A percentile compares a stretch with the other conserved stretches of the same genome.
phyloP scores from a whole-genome alignment of 2,329 filamentous ascomycete species.

The Neobulgaria alba region DNA sequence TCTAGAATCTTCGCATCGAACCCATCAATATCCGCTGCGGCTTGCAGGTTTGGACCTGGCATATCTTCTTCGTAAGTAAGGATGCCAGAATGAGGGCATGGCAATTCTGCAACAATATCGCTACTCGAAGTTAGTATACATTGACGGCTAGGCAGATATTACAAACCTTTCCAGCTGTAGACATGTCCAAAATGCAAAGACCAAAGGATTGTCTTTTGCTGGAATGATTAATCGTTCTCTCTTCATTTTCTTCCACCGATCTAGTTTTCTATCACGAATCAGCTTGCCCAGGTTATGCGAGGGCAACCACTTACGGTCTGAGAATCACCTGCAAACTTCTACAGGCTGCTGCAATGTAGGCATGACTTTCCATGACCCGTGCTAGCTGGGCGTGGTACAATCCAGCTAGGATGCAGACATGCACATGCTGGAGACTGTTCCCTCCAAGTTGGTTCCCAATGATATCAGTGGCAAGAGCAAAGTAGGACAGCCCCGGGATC shows the following conservation, averaged over 20 bases:
- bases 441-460: slow-evolving; percentile 75
- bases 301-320: slow-evolving; percentile 40
- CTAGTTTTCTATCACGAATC: slow-evolving; percentile 26
- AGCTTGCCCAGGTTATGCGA: not conserved
- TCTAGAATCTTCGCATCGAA: slow-evolving; percentile 42
- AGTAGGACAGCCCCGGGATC: slow-evolving; percentile 85
- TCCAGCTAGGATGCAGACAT: slow-evolving; percentile 75
- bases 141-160: not conserved
- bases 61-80: slow-evolving; percentile 55
- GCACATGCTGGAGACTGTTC: slow-evolving; percentile 73
- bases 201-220: slow-evolving; percentile 50
- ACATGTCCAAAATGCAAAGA: slow-evolving; percentile 86
- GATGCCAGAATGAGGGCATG: slow-evolving; percentile 50
- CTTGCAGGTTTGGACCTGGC: slow-evolving; percentile 52
- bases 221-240: slow-evolving; percentile 6
- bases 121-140: slow-evolving; percentile 34
- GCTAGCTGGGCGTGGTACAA: slow-evolving; percentile 85
- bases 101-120: slow-evolving; percentile 85
- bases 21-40: slow-evolving; percentile 35
- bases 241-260: slow-evolving; percentile 33
- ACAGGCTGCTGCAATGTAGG: slow-evolving; percentile 49
- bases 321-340: slow-evolving; percentile 62
- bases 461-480: slow-evolving; percentile 78
- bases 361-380: slow-evolving; percentile 75
- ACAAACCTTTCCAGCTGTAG: slow-evolving; percentile 78